These are phyloP conservation scores for Jacaranda mimosifolia DNA, from an alignment of 257 asterid species.

Conservation along the genomic window DNA sequence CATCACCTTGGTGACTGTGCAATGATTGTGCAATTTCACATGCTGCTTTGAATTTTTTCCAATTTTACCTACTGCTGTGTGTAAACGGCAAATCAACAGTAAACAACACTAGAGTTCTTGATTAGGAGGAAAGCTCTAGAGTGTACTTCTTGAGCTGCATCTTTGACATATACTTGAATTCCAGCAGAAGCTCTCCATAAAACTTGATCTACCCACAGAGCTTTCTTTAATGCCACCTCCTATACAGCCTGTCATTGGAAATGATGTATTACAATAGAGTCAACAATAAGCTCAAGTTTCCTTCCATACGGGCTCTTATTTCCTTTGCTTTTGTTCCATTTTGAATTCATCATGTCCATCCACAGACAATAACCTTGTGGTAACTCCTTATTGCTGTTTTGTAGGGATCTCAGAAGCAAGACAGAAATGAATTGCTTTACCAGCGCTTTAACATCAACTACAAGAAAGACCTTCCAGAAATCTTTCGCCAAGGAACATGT, in stretches of 20 bases:
- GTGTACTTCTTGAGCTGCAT: not conserved
- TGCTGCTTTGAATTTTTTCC: not conserved
- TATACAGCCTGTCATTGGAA: not conserved
- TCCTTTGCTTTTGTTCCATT: not conserved
- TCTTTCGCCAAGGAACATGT: slow-evolving; percentile 95
- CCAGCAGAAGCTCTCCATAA: not conserved
- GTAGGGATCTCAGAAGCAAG: slow-evolving; percentile 79
- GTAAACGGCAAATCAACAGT: not conserved
- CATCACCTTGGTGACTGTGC: not conserved
- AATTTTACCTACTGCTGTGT: not conserved
- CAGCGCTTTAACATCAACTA: slow-evolving; percentile 76
- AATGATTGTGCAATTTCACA: not conserved
- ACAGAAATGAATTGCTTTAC: slow-evolving; percentile 77
- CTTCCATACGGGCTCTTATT: not conserved
- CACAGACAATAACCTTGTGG: not conserved
- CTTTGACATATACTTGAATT: not conserved
- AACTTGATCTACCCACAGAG: not conserved
- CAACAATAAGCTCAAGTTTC: not conserved
- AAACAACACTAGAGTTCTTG: not conserved
- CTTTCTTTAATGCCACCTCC: not conserved
- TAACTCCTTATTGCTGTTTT: slow-evolving; percentile 17
- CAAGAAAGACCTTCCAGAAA: slow-evolving; percentile 68
- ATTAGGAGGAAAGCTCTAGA: not conserved
- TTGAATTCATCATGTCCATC: not conserved
- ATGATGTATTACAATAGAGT: slow-evolving; percentile 6